Base-by-base conservation (phyloP, 2,329 filamentous ascomycete species). In the Fusarium liriodendri region DNA sequence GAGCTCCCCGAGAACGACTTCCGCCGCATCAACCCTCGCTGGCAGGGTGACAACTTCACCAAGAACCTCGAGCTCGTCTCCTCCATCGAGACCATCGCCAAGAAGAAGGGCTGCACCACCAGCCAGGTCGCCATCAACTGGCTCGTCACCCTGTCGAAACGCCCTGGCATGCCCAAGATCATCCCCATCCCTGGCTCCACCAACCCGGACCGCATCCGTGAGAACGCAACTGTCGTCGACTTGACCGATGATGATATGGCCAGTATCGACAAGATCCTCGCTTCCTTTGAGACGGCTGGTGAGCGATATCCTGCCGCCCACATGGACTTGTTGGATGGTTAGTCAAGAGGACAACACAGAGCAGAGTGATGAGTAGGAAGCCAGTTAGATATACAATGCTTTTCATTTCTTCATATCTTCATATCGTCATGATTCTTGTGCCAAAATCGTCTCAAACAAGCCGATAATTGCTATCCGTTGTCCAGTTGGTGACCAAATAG, bases 171-270 rank as follows among this genome's bases (percentile, higher is more conserved):
- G 85, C 88, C 88, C 25, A 80, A 77, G 18, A 88, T 93, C 70
- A 88, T 94, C 60, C 91, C 91, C 7, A 93, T 94, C 69, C 92
- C 92, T 0, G 92, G 92, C 4, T 88, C 91, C 10, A 89, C 89
- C 1, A 89, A 85, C 6, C 83, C 82, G 11, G 85, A 83, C 40
- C 85, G 91, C 25, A 85, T 93, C 13, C 76, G 83, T n/a, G 91
- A 93, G 84, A 94, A 94, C 74, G 81, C 85, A 35, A 86, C 84
- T 68, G 72, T 83, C 38, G 82, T 90, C 6, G 82, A 86, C 1
- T 78, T 92, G 54, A 86, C 82, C 2, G 83, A 85, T 3, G 84
- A 84, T 6, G 90, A 91, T 71, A 78, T 89, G 79, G 78, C 76
- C 7, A 84, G 86, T 72, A 87, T 91, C 59, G 86, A 89, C 58